phyloP scores from a whole-genome alignment of 345 rosid genomes.

The Eucalyptus polybractea region DNA sequence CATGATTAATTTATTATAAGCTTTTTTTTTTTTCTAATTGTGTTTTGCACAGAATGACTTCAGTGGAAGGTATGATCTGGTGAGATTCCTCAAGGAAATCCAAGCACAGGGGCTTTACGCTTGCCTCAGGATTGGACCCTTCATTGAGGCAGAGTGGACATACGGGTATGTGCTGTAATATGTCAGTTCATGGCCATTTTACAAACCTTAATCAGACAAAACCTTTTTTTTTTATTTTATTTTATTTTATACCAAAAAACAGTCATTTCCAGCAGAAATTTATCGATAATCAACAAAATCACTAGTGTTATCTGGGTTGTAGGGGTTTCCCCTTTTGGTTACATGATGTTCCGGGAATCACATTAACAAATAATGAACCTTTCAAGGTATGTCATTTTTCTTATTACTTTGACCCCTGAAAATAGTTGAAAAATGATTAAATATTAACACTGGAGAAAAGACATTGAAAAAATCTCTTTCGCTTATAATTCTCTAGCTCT shows the following conservation, averaged over 20 bases:
- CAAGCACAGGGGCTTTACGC: conserved; percentile 71
- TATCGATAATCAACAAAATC: neutral
- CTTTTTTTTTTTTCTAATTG: neutral
- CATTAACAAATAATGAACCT: conserved; percentile 57
- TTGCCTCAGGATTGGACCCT: conserved; percentile 80
- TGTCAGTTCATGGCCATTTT: neutral
- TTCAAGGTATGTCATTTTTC: conserved; percentile 19
- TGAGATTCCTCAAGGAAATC: conserved; percentile 57
- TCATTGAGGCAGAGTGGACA: conserved; percentile 71
- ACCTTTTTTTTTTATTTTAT: no score
- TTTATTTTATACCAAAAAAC: no score
- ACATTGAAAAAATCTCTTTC: neutral
- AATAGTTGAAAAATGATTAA: neutral
- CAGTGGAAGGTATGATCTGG: conserved; percentile 31
- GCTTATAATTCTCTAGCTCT: neutral
- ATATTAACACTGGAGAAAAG: neutral
- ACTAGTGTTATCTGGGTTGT: neutral
- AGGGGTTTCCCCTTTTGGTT: conserved; percentile 78
- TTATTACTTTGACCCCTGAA: neutral
- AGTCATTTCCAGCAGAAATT: neutral
- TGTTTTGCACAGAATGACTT: conserved; percentile 48
- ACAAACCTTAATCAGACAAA: neutral
- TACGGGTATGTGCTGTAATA: conserved; percentile 36
- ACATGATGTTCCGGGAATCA: conserved; percentile 59
- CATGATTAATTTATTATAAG: neutral